Evolutionary conservation across 2,329 filamentous ascomycete species (phyloP).

Genomic region (Neospermospora avenae): DNA sequence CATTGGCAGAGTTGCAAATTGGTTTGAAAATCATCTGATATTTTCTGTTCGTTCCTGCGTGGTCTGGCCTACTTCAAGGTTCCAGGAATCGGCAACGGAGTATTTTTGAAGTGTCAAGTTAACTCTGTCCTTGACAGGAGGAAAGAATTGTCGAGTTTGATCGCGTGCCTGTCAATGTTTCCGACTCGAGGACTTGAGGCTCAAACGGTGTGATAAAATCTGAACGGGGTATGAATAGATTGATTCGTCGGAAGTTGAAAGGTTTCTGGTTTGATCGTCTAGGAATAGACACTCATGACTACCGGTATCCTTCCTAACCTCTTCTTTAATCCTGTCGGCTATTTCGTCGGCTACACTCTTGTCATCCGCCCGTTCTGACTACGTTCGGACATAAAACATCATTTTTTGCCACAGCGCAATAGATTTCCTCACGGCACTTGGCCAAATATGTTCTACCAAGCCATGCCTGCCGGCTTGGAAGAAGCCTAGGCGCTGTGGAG

Average conservation of each 20-base stretch:
- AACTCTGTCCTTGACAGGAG: too few species aligned
- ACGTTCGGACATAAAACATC: background rate
- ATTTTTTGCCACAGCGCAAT: background rate
- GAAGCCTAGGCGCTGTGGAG: background rate
- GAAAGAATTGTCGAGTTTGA: background rate
- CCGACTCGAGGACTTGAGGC: background rate
- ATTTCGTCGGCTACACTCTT: background rate
- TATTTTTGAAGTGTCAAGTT: too few species aligned
- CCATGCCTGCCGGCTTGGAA: background rate
- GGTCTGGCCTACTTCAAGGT: too few species aligned
- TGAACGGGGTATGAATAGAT: background rate
- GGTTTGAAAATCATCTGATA: background rate
- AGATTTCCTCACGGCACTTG: background rate
- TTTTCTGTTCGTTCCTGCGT: background rate
- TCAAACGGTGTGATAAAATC: background rate
- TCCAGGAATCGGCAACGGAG: background rate
- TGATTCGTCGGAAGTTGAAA: background rate
- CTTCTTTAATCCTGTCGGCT: too few species aligned
- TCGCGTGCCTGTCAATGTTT: background rate
- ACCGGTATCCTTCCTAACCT: background rate
- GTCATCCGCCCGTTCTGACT: background rate
- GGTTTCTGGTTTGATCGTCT: background rate
- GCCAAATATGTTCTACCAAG: background rate
- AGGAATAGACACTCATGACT: background rate
- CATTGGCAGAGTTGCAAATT: constrained; percentile 3